Conservation (phyloP, 768 basidiomycete genomes). For the Boletus subcaerulescens region DNA sequence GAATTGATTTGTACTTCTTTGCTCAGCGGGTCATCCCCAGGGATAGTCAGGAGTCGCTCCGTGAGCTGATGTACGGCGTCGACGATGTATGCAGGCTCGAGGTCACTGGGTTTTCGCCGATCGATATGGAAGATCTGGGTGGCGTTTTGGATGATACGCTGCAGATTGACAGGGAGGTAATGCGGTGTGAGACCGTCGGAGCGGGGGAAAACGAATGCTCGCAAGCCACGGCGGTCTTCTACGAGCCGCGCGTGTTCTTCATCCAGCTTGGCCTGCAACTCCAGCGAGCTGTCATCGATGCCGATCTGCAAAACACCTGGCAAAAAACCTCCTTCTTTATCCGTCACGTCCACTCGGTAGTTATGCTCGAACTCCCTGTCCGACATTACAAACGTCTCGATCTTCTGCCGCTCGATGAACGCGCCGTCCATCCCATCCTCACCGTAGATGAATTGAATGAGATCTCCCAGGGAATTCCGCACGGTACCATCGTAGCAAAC, state of each 20-base stretch:
- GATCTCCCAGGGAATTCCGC: conserved; percentile 93
- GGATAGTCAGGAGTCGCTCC: conserved; percentile 80
- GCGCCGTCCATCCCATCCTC: conserved; percentile 99
- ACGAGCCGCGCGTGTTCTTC: conserved; percentile 65
- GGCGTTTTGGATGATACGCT: conserved; percentile 94
- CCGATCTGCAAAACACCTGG: conserved; percentile 82
- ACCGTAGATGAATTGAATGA: conserved; percentile 95
- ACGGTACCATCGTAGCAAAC: conserved; percentile 98
- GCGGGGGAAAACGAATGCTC: conserved; percentile 81
- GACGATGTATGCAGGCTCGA: conserved; percentile 85
- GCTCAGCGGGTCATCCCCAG: conserved; percentile 76
- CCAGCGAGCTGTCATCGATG: conserved; percentile 78
- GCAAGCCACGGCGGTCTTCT: conserved; percentile 75
- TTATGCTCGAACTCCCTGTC: conserved; percentile 83
- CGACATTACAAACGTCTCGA: conserved; percentile 84
- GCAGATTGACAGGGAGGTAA: conserved; percentile 92
- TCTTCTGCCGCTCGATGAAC: conserved; percentile 92
- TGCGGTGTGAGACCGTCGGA: conserved; percentile 68
- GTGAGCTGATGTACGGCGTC: conserved; percentile 73
- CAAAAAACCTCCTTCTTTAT: conserved; percentile 75
- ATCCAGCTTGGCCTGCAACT: conserved; percentile 82
- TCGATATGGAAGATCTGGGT: conserved; percentile 98
- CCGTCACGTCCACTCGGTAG: conserved; percentile 94
- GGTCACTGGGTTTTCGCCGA: conserved; percentile 86
- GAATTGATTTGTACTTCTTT: conserved; percentile 82